Evolutionary conservation across 768 basidiomycete genomes (phyloP).

Genomic region (Leccinum pellstonianum): DNA sequence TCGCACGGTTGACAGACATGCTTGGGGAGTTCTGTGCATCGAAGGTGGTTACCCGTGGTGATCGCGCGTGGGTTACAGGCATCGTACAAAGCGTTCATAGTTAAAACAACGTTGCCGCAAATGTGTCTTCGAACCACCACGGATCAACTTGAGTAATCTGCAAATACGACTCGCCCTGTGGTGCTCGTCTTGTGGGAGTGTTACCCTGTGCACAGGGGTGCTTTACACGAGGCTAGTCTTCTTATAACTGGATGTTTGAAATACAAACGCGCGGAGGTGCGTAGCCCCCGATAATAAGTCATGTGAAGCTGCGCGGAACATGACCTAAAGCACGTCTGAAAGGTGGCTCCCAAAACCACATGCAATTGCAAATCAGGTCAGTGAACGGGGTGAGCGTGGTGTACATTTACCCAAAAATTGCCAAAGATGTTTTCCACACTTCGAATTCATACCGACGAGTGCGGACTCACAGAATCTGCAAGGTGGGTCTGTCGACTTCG

Average conservation of each 20-base stretch:
- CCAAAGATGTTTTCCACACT: background rate
- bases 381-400: background rate
- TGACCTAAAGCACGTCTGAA: background rate
- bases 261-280: background rate
- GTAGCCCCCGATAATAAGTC: background rate
- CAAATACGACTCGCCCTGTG: background rate
- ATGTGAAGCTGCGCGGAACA: background rate
- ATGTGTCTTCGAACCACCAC: background rate
- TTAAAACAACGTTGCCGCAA: conserved; percentile 4
- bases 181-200: background rate
- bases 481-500: conserved; percentile 20
- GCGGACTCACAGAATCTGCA: conserved; percentile 18
- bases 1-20: conserved; percentile 47
- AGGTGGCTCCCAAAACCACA: background rate
- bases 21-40: conserved; percentile 66
- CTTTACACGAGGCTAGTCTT: background rate
- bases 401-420: background rate
- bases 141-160: background rate
- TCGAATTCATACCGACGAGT: no score
- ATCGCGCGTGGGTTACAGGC: conserved; percentile 64
- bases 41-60: conserved; percentile 43
- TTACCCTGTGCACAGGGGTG: background rate
- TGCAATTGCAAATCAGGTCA: background rate
- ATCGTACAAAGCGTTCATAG: conserved; percentile 40
- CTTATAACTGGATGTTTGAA: background rate